Evolutionary conservation across 352 stramenopile genomes (phyloP).

Genomic region (Peronosclerospora sorghi): DNA sequence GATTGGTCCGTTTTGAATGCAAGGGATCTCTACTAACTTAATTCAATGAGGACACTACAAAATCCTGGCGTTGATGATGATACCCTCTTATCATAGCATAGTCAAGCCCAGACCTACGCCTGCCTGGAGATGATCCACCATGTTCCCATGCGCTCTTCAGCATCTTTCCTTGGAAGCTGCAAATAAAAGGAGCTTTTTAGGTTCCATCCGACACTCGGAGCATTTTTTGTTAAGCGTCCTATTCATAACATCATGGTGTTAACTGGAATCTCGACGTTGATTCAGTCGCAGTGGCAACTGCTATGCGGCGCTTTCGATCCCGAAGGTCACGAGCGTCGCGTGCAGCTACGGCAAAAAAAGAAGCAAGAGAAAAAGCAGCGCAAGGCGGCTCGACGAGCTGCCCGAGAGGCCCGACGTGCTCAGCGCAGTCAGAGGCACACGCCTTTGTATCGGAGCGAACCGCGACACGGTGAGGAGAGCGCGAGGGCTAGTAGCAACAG

Average conservation of each 20-base stretch:
- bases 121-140: too few relatives aligned
- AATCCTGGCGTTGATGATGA: too few relatives aligned
- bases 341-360: conserved; percentile 20
- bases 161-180: background rate
- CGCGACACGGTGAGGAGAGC: conserved; percentile 9
- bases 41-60: too few relatives aligned
- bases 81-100: too few relatives aligned
- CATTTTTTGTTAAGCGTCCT: conserved; percentile 10
- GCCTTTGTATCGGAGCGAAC: conserved; percentile 14
- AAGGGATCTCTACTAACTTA: too few relatives aligned
- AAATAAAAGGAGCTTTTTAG: background rate
- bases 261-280: conserved; percentile 21
- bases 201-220: background rate
- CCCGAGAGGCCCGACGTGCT: conserved; percentile 16
- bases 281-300: conserved; percentile 25
- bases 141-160: too few relatives aligned
- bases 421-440: conserved; percentile 14
- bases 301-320: conserved; percentile 15
- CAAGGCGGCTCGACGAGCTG: conserved; percentile 15
- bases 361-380: conserved; percentile 28
- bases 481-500: conserved; percentile 7
- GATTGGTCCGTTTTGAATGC: too few relatives aligned
- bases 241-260: conserved; percentile 22
- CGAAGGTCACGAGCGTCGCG: conserved; percentile 12
- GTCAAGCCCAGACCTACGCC: too few relatives aligned